A percentile compares a stretch with the other conserved stretches of the same genome.
phyloP scores from a whole-genome alignment of 352 stramenopile species.

The Globisporangium orthogonon region DNA sequence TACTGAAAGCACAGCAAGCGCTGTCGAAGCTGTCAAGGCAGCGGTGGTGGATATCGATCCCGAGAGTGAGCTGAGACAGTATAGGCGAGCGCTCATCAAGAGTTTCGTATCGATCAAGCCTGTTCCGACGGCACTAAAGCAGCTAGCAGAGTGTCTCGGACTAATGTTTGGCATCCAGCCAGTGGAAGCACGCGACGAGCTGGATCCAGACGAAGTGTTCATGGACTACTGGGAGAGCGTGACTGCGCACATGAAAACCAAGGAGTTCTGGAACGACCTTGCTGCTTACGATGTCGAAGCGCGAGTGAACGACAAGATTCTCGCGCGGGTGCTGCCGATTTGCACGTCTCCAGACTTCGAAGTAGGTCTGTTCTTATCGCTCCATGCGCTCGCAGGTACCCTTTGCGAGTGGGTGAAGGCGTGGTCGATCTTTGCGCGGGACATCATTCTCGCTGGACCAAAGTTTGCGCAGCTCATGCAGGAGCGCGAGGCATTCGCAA shows the following conservation, averaged over 20 bases:
- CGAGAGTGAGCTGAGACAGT: conserved; percentile 7
- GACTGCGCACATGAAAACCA: conserved; percentile 21
- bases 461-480: conserved; percentile 48
- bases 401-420: conserved; percentile 66
- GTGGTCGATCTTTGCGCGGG: conserved; percentile 32
- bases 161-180: conserved; percentile 60
- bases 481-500: conserved; percentile 33
- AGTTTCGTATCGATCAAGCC: conserved; percentile 32
- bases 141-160: conserved; percentile 62
- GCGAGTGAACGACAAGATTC: conserved; percentile 36
- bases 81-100: conserved; percentile 18
- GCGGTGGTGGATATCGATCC: background rate
- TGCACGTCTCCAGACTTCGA: conserved; percentile 59
- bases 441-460: conserved; percentile 47
- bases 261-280: conserved; percentile 44
- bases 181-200: conserved; percentile 46
- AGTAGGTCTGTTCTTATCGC: conserved; percentile 28
- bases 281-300: conserved; percentile 34
- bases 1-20: background rate
- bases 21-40: background rate
- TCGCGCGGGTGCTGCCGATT: conserved; percentile 50
- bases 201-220: conserved; percentile 65
- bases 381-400: conserved; percentile 47
- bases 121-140: conserved; percentile 43
- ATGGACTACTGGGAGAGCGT: conserved; percentile 69